Conservation (phyloP, 106 monocot genomes). For the Acanthochlamys bracteata region DNA sequence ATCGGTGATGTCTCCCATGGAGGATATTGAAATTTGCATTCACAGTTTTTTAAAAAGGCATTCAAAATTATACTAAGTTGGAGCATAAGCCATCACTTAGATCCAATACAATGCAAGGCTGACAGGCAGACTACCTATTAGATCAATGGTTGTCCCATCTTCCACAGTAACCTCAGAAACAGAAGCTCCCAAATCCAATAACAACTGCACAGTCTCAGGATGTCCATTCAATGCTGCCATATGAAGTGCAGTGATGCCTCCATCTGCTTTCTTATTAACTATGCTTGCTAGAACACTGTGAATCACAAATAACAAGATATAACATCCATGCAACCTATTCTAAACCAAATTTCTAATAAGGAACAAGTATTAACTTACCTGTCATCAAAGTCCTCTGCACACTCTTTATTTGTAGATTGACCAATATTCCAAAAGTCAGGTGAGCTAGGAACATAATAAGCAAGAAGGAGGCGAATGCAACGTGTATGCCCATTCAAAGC, state of each 20-base stretch:
- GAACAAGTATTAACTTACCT: conserved; percentile 18
- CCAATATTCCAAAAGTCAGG: conserved; percentile 51
- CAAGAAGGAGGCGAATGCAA: conserved; percentile 80
- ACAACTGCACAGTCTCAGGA: conserved; percentile 63
- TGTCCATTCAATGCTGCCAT: conserved; percentile 96
- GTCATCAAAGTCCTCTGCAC: conserved; percentile 46
- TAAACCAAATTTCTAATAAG: background rate
- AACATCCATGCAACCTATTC: background rate
- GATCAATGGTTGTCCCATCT: conserved; percentile 86
- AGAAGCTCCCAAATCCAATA: conserved; percentile 83
- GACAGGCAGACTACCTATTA: conserved; percentile 52
- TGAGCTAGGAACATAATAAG: conserved; percentile 73
- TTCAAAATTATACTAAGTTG: background rate
- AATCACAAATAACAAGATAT: conserved; percentile 14
- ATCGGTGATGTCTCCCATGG: too few species aligned
- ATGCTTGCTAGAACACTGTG: conserved; percentile 48
- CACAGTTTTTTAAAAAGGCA: background rate
- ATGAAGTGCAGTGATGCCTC: conserved; percentile 91
- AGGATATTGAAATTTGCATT: too few species aligned
- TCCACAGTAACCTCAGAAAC: conserved; percentile 67
- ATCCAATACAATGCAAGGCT: background rate
- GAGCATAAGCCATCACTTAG: background rate
- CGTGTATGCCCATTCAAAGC: conserved; percentile 87
- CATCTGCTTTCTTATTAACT: conserved; percentile 81
- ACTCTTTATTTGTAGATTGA: conserved; percentile 22